phyloP scores from a whole-genome alignment of 2,329 filamentous ascomycete species.

The Diaporthe vexans region DNA sequence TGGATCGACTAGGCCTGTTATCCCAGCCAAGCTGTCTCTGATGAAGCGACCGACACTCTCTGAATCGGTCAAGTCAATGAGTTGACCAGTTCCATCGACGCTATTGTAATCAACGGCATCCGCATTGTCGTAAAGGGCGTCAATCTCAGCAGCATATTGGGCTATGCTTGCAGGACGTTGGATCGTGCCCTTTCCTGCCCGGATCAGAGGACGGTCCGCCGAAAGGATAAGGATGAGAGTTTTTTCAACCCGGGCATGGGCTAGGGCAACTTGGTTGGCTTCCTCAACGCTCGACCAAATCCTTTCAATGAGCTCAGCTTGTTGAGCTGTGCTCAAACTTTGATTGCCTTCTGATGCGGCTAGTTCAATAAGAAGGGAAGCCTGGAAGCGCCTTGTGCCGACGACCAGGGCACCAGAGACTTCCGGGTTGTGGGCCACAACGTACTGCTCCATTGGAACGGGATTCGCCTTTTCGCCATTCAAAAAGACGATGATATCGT shows the following conservation, averaged over 20 bases:
- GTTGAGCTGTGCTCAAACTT: background rate
- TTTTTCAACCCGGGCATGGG: slow-evolving; percentile 12
- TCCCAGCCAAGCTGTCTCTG: background rate
- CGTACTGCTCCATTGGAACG: slow-evolving; percentile 20
- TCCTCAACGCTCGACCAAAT: slow-evolving; percentile 33
- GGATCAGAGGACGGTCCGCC: slow-evolving; percentile 7
- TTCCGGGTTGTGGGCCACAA: slow-evolving; percentile 38
- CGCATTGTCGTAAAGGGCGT: background rate
- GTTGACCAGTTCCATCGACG: background rate
- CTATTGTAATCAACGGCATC: slow-evolving; percentile 1
- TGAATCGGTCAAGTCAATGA: background rate
- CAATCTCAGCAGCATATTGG: background rate
- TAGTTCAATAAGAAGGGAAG: slow-evolving; percentile 55
- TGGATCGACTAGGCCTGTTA: background rate
- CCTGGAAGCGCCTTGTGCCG: slow-evolving; percentile 9
- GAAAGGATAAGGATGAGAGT: slow-evolving; percentile 12
- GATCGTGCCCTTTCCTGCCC: slow-evolving; percentile 30
- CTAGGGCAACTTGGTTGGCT: slow-evolving; percentile 19
- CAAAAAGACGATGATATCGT: slow-evolving; percentile 27
- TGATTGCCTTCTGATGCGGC: background rate
- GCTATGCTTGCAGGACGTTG: slow-evolving; percentile 1
- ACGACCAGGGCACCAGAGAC: slow-evolving; percentile 19
- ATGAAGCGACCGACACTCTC: background rate
- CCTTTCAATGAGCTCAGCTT: slow-evolving; percentile 7
- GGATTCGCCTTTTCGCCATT: slow-evolving; percentile 32